Evolutionary conservation across 108 stramenopile species (phyloP), one percentile per base, ranked within the genome.

Genomic region (Cyclotella kingstonii): DNA sequence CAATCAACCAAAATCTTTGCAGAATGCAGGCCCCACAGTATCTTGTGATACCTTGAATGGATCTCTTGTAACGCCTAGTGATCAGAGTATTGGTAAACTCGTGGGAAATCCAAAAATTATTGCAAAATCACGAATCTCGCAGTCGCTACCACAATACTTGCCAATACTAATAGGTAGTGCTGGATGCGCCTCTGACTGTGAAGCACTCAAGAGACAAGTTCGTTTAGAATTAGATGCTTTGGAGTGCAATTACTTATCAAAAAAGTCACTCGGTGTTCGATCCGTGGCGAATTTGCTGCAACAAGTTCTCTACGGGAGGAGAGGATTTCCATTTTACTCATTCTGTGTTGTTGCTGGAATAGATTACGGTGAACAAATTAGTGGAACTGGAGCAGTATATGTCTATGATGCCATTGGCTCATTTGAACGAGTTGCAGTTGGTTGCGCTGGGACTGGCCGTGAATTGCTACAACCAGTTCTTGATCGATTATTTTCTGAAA

Each of bases 361-460:
- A 28, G 64, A 72, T 50, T 33, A 42, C 23, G 38, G 30, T n/a
- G 33, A 48, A 38, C 0, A 19, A 22, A 11, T 18, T 53, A 61
- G 47, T 5, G 50, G 55, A 4, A 55, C 27, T 8, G 84, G 84
- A 25, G 68, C 66, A 27, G 88, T 84, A 3, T 86, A 82, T 61
- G 85, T 84, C 10, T 93, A 90, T 65, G 91, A 93, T 82, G 91
- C 91, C 26, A 86, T 93, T 67, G 91, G 91, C 47, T 86, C 85
- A 2, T 84, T 80, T 61, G 91, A 93, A 57, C 68, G 74, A 66
- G 88, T 93, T 0, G 88, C 89, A 0, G 88, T 93, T 0, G 91
- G 83, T 11, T 66, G 83, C 21, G 73, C 85, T 7, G 91, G 91
- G 6, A 86, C 86, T 11, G 91, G 91, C 30, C 63, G 80, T 53